Percentiles rank a stretch among this genome's conserved stretches.
Evolutionary conservation across 1,284 basidiomycete species (phyloP).

Genomic region (Rhodotorula mucilaginosa): DNA sequence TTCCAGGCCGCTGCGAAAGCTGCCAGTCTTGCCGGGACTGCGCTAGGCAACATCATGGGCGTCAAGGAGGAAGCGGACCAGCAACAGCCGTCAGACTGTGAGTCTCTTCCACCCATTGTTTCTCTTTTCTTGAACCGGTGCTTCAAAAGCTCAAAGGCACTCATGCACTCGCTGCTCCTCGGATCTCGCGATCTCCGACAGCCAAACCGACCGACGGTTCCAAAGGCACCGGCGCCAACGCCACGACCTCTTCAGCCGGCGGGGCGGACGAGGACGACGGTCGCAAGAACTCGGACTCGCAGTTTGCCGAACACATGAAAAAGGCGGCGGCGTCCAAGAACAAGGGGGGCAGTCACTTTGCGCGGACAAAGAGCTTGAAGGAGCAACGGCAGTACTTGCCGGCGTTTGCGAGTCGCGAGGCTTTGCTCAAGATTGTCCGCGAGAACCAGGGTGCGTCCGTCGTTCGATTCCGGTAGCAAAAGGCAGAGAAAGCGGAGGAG

Average conservation of each 20-base stretch:
- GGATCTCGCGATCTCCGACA: neutral
- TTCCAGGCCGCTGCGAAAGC: constrained; percentile 80
- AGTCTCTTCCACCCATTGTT: neutral
- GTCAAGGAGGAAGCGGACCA: constrained; percentile 71
- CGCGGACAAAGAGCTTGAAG: constrained; percentile 69
- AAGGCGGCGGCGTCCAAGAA: constrained; percentile 49
- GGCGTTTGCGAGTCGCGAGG: constrained; percentile 95
- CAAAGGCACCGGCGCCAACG: constrained; percentile 42
- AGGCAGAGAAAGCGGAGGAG: neutral
- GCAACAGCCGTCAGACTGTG: constrained; percentile 56
- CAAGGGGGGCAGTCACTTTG: constrained; percentile 14
- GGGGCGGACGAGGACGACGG: constrained; percentile 57
- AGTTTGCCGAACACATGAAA: constrained; percentile 85
- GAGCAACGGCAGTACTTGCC: constrained; percentile 96
- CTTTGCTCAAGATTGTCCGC: constrained; percentile 80
- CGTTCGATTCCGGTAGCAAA: neutral
- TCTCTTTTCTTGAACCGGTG: too few species aligned
- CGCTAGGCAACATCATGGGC: constrained; percentile 94
- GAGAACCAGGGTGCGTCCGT: constrained; percentile 81
- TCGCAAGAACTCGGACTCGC: constrained; percentile 82
- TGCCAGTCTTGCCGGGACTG: constrained; percentile 85
- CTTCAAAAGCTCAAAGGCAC: too few species aligned
- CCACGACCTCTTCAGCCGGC: constrained; percentile 43
- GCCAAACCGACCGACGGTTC: neutral
- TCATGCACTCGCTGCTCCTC: too few species aligned